Evolutionary conservation across 2,329 filamentous ascomycete species (phyloP), one percentile per base, ranked within the genome.

Genomic region (Epichloe bromicola): DNA sequence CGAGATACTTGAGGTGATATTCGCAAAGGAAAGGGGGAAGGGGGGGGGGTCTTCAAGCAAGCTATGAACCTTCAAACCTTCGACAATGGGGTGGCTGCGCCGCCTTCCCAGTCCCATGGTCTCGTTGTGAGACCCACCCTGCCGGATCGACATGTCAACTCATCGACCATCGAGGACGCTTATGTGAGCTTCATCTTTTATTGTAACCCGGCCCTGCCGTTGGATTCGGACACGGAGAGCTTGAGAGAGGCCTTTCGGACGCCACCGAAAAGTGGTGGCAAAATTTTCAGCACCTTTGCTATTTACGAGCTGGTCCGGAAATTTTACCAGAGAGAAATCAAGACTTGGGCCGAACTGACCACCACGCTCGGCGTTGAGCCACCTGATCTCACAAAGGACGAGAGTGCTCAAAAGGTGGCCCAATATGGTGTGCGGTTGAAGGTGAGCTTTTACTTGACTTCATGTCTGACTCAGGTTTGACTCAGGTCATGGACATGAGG

Each of bases 361-460:
- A 78, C 90, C 49, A 85, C 85, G 60, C 72, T 96, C n/a, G 90
- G 91, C 10, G 91, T 95, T 15, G 87, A 94, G 61, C 85, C 85
- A 3, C 88, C 89, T 2, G 85, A 88, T 53, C 74, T 82, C 23
- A 81, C 85, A 53, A 93, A 91, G 65, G 86, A 88, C 26, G 86
- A 94, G 69, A 95, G 88, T 64, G 83, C 86, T 2, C 91, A 96
- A 63, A 95, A 95, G 66, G 85, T 96, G 52, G 88, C 95, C 65
- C 90, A 96, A 65, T 96, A 95, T 71, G 88, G 88, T 42, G 90
- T 96, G 45, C 79, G 90, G 53, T 71, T 96, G 52, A 96, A 96
- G 80, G 87, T 90, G 68, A 61, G 68, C 46, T 19, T 36, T 3
- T 38, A 11, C 10, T 8, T 20, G 23, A 7, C 23, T 26, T 26